These are phyloP conservation scores for Penicillium sumatraense DNA, from an alignment of 2,329 filamentous ascomycete genomes.

Conservation along the genomic window DNA sequence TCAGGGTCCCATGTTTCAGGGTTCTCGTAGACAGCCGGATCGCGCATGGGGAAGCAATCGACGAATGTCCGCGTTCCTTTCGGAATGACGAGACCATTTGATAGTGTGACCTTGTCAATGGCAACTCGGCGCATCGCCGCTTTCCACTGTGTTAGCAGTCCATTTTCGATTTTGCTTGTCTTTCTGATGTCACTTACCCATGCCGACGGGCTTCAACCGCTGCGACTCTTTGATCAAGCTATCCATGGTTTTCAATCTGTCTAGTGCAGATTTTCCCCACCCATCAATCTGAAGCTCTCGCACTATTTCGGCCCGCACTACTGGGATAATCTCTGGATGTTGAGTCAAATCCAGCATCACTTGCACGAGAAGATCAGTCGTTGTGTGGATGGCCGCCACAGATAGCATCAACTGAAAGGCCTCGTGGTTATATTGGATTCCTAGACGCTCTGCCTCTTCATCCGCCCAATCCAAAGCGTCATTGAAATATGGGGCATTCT, in stretches of 20 bases:
- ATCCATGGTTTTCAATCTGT: slow-evolving; percentile 14
- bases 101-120: not conserved
- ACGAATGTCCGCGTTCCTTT: not conserved
- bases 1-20: not conserved
- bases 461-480: slow-evolving; percentile 34
- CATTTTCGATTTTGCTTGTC: not conserved
- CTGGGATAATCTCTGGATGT: slow-evolving; percentile 8
- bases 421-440: slow-evolving; percentile 23
- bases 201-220: slow-evolving; percentile 5
- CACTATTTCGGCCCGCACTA: slow-evolving; percentile 27
- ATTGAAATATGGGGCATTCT: slow-evolving; percentile 8
- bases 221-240: slow-evolving; percentile 17
- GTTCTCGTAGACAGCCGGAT: not conserved
- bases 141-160: too few species aligned
- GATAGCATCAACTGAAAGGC: slow-evolving; percentile 25
- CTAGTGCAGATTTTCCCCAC: slow-evolving; percentile 4
- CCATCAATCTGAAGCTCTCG: slow-evolving; percentile 12
- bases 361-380: slow-evolving; percentile 28
- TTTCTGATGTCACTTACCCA: not conserved
- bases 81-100: not conserved
- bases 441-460: slow-evolving; percentile 24
- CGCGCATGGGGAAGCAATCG: not conserved
- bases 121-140: not conserved
- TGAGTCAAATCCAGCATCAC: slow-evolving; percentile 24
- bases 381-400: slow-evolving; percentile 28